phyloP scores from a whole-genome alignment of 2,329 filamentous ascomycete genomes.

The Claviceps paspali region DNA sequence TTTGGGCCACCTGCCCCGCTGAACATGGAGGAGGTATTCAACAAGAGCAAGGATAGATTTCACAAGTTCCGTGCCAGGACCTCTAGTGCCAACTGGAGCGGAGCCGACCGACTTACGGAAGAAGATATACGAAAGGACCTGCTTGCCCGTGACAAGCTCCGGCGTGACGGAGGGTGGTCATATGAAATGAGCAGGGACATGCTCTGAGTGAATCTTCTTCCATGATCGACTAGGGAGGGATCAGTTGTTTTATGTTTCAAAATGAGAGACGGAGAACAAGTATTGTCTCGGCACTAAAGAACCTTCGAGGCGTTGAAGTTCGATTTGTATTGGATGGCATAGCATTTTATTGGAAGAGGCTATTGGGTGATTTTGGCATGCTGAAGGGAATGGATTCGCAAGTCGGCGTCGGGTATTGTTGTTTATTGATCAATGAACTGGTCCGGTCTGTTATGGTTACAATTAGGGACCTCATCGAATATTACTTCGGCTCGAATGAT shows the following conservation, averaged over 20 bases:
- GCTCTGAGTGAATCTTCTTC: conserved; percentile 14
- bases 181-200: conserved; percentile 43
- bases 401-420: conserved; percentile 2
- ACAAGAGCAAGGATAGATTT: conserved; percentile 68
- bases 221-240: not conserved
- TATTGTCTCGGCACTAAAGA: not conserved
- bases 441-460: not conserved
- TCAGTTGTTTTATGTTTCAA: not conserved
- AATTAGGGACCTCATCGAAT: no score
- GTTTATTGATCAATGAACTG: no score
- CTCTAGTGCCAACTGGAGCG: conserved; percentile 87
- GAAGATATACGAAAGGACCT: conserved; percentile 74
- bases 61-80: conserved; percentile 83
- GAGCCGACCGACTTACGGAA: conserved; percentile 67
- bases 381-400: not conserved
- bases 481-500: no score
- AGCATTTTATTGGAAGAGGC: conserved; percentile 4
- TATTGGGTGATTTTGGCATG: no score
- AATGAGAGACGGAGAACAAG: not conserved
- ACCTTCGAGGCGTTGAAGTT: not conserved
- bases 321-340: conserved; percentile 2
- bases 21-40: conserved; percentile 94
- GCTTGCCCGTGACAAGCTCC: conserved; percentile 62
- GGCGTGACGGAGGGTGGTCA: conserved; percentile 73
- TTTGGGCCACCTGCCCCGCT: conserved; percentile 81